Evolutionary conservation across 2,329 filamentous ascomycete species (phyloP), one percentile per base, ranked within the genome.

Genomic region (Paraphoma sp.): DNA sequence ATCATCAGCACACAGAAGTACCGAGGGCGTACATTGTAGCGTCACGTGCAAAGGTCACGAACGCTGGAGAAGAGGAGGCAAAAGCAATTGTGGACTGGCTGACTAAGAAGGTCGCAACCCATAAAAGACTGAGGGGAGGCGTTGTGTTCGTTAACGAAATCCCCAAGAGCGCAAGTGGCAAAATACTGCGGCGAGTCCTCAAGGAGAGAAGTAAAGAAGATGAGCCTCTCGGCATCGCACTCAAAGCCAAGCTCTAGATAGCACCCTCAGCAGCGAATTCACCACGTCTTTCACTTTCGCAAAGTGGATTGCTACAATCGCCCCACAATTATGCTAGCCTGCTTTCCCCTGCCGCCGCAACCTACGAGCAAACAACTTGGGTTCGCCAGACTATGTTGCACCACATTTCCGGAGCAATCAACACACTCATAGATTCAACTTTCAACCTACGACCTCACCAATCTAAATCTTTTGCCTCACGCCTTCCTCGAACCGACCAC

Each of bases 121-220:
- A 73, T 28, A 73, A 73, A 60, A 54, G 67, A 40, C 18, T 72
- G 14, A 56, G 70, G 46, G 70, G 70, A 3, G 69, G 69, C 1
- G 69, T 81, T 12, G 76, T 77, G 40, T 81, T 82, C 46, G 69
- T 80, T 2, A 74, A 78, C 10, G 78, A 79, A 59, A 78, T 82
- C 28, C 80, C 80, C 1, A 82, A 82, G 74, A 79, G 75, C 38
- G 74, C 76, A 12, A 78, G 74, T 52, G 80, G 80, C 4, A 82
- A 82, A 74, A 82, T 82, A 47, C 51, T 82, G 59, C 69, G 80
- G 18, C 48, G 67, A 1, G 30, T 69, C 33, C 40, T 70, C 17
- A 70, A 70, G 52, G 67, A 66, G 45, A 54, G 65, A 30, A 56
- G 54, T 31, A 63, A 62, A 23, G 43, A 38, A 8, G 67, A 69